Evolutionary conservation across 2,329 filamentous ascomycete genomes (phyloP).

Genomic region (Xylariaceae sp.): DNA sequence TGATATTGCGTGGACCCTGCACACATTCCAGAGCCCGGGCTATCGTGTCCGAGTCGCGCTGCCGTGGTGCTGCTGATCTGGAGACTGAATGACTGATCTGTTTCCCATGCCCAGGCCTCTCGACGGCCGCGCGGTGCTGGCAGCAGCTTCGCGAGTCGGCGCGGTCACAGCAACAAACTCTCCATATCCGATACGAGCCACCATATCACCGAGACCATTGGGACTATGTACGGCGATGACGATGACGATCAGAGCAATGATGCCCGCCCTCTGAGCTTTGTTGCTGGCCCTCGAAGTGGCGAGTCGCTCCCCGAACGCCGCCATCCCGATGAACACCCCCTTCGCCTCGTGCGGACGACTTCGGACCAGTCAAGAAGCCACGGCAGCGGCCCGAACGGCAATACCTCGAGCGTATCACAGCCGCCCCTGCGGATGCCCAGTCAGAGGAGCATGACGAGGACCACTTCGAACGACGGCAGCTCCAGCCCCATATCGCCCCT

Average conservation of each 20-base stretch:
- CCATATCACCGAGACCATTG: constrained; percentile 91
- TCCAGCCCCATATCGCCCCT: constrained; percentile 22
- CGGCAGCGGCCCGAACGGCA: constrained; percentile 22
- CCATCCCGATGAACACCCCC: constrained; percentile 30
- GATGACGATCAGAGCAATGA: constrained; percentile 46
- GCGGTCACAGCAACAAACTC: constrained; percentile 50
- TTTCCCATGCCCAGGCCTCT: constrained; percentile 41
- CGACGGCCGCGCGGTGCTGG: constrained; percentile 50
- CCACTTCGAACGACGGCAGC: constrained; percentile 29
- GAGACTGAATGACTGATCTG: no score
- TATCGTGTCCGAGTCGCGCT: constrained; percentile 10
- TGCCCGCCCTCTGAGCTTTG: constrained; percentile 66
- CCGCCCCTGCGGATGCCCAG: constrained; percentile 32
- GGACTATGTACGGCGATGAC: constrained; percentile 78
- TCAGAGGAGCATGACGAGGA: constrained; percentile 27
- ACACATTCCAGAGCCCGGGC: no score
- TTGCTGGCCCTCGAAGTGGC: constrained; percentile 49
- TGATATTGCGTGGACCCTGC: not conserved
- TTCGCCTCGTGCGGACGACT: constrained; percentile 35
- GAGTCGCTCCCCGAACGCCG: constrained; percentile 37
- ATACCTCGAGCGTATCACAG: constrained; percentile 35
- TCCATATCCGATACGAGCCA: constrained; percentile 82
- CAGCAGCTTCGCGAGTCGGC: constrained; percentile 50
- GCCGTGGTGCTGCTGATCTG: no score
- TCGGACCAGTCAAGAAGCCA: constrained; percentile 34